phyloP scores from a whole-genome alignment of 148 eudicot species.

The Silene uniflora region DNA sequence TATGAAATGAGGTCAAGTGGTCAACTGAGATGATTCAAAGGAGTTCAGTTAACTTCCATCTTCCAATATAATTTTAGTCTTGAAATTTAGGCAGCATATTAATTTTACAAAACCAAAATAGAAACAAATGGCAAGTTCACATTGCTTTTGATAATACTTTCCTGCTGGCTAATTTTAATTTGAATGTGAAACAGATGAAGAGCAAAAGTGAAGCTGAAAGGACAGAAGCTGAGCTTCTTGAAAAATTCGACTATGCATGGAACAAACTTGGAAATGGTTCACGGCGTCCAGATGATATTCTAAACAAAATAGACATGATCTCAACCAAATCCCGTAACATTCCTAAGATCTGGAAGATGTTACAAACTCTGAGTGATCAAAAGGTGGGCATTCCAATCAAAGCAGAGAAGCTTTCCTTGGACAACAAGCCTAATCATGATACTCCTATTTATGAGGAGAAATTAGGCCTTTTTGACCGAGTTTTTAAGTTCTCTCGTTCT shows the following conservation, averaged over 20 bases:
- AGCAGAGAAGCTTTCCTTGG: conserved; percentile 31
- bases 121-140: not conserved
- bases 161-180: not conserved
- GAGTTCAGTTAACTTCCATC: not conserved
- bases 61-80: not conserved
- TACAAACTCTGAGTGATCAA: conserved; percentile 39
- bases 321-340: conserved; percentile 19
- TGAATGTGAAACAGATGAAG: conserved; percentile 45
- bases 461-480: conserved; percentile 31
- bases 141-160: not conserved
- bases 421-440: conserved; percentile 24
- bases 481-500: conserved; percentile 56
- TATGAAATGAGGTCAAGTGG: too few relatives aligned
- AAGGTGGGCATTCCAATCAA: conserved; percentile 57
- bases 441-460: conserved; percentile 6
- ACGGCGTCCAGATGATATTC: conserved; percentile 64
- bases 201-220: conserved; percentile 67
- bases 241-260: conserved; percentile 85
- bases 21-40: too few relatives aligned
- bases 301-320: conserved; percentile 38
- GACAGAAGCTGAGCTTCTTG: conserved; percentile 66
- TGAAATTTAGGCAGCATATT: not conserved
- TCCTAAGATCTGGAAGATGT: conserved; percentile 38
- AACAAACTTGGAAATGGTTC: conserved; percentile 67
- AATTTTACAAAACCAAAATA: not conserved